Conservation (phyloP, 495 filamentous ascomycete genomes). For the Hyphodiscus hymeniophilus region DNA sequence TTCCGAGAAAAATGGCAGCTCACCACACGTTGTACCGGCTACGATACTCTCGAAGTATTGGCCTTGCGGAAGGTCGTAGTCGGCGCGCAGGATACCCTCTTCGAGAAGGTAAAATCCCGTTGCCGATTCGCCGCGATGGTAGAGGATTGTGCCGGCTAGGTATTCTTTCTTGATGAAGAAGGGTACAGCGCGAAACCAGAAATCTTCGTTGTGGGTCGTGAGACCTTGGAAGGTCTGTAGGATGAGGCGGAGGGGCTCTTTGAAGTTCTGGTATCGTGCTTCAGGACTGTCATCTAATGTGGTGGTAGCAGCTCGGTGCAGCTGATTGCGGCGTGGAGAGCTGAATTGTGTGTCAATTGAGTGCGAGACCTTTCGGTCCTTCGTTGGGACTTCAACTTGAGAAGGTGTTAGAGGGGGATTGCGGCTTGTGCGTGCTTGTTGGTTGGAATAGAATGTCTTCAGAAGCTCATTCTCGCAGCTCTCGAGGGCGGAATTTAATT, state of each 20-base stretch:
- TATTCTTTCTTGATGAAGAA: constrained; percentile 66
- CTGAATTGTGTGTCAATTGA: constrained; percentile 49
- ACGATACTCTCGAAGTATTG: constrained; percentile 85
- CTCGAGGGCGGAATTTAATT: constrained; percentile 88
- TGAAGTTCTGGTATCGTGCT: constrained; percentile 70
- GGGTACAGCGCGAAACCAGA: constrained; percentile 72
- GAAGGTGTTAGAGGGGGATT: constrained; percentile 25
- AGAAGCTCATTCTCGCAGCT: constrained; percentile 93
- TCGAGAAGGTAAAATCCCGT: constrained; percentile 89
- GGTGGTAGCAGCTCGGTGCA: constrained; percentile 67
- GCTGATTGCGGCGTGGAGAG: constrained; percentile 70
- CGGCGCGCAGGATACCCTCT: constrained; percentile 75
- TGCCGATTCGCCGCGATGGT: constrained; percentile 58
- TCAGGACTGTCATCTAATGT: constrained; percentile 47
- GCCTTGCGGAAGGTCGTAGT: constrained; percentile 86
- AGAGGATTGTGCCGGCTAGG: constrained; percentile 61
- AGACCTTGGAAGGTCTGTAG: constrained; percentile 87
- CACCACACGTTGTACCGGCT: constrained; percentile 89
- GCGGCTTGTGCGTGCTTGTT: constrained; percentile 31
- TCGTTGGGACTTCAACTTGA: constrained; percentile 45
- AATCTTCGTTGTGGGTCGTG: constrained; percentile 79
- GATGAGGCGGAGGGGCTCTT: constrained; percentile 82
- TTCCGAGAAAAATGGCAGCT: constrained; percentile 90
- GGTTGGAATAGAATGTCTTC: constrained; percentile 66
- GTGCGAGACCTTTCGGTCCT: constrained; percentile 19